Evolutionary conservation across 306 rosid species (phyloP).

Genomic region (Abrus precatorius): DNA sequence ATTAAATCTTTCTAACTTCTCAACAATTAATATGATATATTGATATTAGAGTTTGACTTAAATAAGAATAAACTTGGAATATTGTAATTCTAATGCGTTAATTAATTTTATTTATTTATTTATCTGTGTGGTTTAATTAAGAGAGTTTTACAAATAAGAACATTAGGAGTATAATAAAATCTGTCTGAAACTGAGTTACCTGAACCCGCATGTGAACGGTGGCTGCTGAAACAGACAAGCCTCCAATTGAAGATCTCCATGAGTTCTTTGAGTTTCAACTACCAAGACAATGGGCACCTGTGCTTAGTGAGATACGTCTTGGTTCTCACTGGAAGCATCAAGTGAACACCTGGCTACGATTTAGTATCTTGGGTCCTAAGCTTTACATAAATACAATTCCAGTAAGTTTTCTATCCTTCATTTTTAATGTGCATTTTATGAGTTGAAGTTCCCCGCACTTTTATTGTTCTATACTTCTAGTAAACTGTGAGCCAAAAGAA

Average conservation of each 20-base stretch:
- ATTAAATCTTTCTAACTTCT: no score
- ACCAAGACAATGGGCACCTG: conserved; percentile 93
- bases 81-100: no score
- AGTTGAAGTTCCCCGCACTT: conserved; percentile 30
- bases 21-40: no score
- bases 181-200: conserved; percentile 26
- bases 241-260: conserved; percentile 83
- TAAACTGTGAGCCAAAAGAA: background rate
- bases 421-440: conserved; percentile 7
- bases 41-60: no score
- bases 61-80: no score
- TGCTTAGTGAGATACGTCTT: conserved; percentile 78
- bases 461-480: background rate
- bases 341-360: conserved; percentile 70
- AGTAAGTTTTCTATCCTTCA: conserved; percentile 54
- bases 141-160: no score
- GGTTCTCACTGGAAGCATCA: conserved; percentile 82
- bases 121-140: no score
- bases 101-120: no score
- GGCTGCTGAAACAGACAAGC: conserved; percentile 71
- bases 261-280: conserved; percentile 93
- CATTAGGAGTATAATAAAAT: background rate
- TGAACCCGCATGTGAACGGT: conserved; percentile 30
- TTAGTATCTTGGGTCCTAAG: conserved; percentile 83
- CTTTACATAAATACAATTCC: conserved; percentile 81